Evolutionary conservation across 208 protist species (phyloP), one percentile per base, ranked within the genome.

Genomic region (Perkinsela sp.): DNA sequence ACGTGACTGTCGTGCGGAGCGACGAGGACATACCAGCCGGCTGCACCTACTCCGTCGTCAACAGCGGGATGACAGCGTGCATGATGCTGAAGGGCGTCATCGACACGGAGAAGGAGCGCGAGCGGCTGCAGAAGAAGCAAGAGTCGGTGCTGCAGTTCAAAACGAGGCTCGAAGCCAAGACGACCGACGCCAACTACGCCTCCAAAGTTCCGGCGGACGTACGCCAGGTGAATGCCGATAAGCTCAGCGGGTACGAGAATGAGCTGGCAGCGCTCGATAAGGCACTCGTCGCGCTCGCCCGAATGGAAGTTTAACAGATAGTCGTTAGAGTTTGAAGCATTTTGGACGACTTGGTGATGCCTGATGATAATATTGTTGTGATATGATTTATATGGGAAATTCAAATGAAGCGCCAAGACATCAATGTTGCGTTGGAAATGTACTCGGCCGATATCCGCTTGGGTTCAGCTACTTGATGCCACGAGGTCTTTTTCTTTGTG

Each of bases 61-160:
- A 76, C 66, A 84, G 88, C 74, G 81, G 85, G 30, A 71, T 90
- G 1, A 80, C 79, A 30, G 76, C 88, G 32, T 75, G 92, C 71
- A 87, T 94, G 80, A 84, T 91, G 81, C 76, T 94, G 13, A 73
- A 80, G 29, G 88, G 86, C 65, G 83, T 86, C 71, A 92, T 94
- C 75, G 89, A 94, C 70, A 78, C 86, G 0, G 76, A 75, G 65
- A 89, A 88, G 81, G 88, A 93, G 74, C 75, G 90, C 30, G 72
- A 71, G 68, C 90, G 89, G 78, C 74, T 90, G 40, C 77, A 86
- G 70, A 91, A 90, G 77, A 79, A 92, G 72, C 69, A 82, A n/a
- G 78, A 71, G 0, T 78, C 72, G 30, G 73, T 92, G 1, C 48
- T 76, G 40, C 92, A 93, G 77, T 77, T 83, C 71, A 80, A 90